Evolutionary conservation across 2,329 filamentous ascomycete species (phyloP), one percentile per base, ranked within the genome.

Genomic region (Paecilomyces variotii): DNA sequence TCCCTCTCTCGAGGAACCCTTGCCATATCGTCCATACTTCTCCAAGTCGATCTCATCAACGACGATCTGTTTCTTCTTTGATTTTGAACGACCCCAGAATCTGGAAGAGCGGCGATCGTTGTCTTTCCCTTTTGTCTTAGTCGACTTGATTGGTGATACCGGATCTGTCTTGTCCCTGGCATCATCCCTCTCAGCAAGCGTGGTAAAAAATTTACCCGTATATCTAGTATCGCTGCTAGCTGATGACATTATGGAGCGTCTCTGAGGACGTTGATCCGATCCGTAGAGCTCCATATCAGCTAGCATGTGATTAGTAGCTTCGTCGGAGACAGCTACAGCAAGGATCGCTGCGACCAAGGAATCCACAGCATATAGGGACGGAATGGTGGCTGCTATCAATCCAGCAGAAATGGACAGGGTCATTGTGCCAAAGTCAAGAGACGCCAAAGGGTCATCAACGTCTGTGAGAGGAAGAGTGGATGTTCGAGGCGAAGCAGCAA

Each of bases 351-450:
- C 74, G 52, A 81, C 66, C 11, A 80, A 64, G 4, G 77, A 76
- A 61, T 81, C 79, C 35, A 80, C 75, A 6, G 76, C 74, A 59
- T 80, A 80, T 30, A 79, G 64, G 5, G 76, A 79, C 1, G 76
- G 76, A 7, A 80, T 74, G 0, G 71, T 73, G 5, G 70, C 67
- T 2, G 72, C 68, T 9, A 79, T 76, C 1, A 71, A 66, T 2
- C 70, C 69, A 1, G 76, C 71, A 24, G 73, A 73, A 39, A 81
- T 72, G 1, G 72, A 72, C 0, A 79, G 65, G 0, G 70, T 74
- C 59, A 72, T 70, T 1, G 73, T 76, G 27, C 70, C 70, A 12
- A 80, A 69, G 57, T 79, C 76, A 3, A 81, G 68, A 2, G 72
- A 70, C 3, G 76, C 74, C 4, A 80, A 67, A 4, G 75, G 68